Conservation (phyloP, 768 basidiomycete genomes). For the Jaapia argillacea region DNA sequence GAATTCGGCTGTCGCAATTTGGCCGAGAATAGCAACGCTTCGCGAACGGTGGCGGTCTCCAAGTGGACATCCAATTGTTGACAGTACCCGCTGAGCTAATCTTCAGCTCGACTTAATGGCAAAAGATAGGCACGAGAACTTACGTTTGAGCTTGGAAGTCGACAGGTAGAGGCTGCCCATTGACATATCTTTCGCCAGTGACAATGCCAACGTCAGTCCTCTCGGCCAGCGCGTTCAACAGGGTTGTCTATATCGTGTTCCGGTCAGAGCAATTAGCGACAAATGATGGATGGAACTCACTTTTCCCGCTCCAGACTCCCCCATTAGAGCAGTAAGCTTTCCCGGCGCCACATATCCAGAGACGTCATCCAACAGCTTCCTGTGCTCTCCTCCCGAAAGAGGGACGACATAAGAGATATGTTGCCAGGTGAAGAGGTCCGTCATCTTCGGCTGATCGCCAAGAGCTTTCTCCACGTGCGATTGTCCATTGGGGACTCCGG, state of each 20-base stretch:
- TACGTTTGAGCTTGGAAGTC: conserved; percentile 54
- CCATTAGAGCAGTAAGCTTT: conserved; percentile 73
- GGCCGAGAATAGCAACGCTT: conserved; percentile 75
- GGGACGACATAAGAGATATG: conserved; percentile 58
- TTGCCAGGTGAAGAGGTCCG: conserved; percentile 74
- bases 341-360: conserved; percentile 79
- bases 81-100: conserved; percentile 60
- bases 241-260: conserved; percentile 38
- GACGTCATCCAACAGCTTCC: conserved; percentile 56
- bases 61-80: conserved; percentile 83
- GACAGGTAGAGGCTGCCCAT: conserved; percentile 30
- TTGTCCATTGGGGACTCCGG: conserved; percentile 21
- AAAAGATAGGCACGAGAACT: too few relatives aligned
- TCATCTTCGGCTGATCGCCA: conserved; percentile 16
- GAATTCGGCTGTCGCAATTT: conserved; percentile 63
- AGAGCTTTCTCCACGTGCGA: conserved; percentile 23
- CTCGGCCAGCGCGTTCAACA: conserved; percentile 35
- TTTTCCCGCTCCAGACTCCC: conserved; percentile 42
- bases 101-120: too few relatives aligned
- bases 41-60: conserved; percentile 65
- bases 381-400: conserved; percentile 31
- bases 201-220: conserved; percentile 26
- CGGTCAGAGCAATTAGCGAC: neutral
- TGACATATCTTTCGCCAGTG: conserved; percentile 32
- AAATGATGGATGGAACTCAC: conserved; percentile 1